Evolutionary conservation across 345 rosid species (phyloP), one percentile per base, ranked within the genome.

Genomic region (Eutrema heterophyllum): DNA sequence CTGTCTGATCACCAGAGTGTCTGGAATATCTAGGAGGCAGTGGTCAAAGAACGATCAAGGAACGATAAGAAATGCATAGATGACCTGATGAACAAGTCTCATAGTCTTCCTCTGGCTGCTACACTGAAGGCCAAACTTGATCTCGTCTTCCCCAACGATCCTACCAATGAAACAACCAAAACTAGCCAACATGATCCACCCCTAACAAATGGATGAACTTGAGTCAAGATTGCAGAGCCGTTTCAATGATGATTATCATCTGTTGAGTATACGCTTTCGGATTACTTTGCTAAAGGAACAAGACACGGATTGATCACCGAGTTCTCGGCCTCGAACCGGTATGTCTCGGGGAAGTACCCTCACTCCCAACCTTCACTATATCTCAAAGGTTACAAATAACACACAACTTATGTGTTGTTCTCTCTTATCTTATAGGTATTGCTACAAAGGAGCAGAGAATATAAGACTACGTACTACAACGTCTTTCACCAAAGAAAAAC

Each of bases 81-180:
- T 10, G 74, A 75, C 69, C 50, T 75, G 27, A 63, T 33, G 59
- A 71, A 71, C 39, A 80, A 86, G 78, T 70, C 84, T 52, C 78
- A 82, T 62, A 87, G 87, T 72, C 73, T 84, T 69, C 87, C 87
- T 16, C 9, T 82, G 10, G 87, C 83, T 57, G 72, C 70, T 15
- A 75, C 59, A 62, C 16, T 69, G 24, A 38, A 79, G 71, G 83
- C 83, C 33, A 18, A 39, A 44, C 74, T 80, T 58, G 1, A 0
- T 24, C 79, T 74, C 0, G 69, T 68, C 63, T 60, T 67, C 52
- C 9, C 3, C 29, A 30, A 15, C 1, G 26, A 7, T 64, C 35
- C 71, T 36, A 12, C 0, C 30, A 0, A 5, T n/a, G 74, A 18
- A 33, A 0, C 48, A 44, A 3, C 6, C 24, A 60, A n/a, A 21